Conservation (phyloP, 176 grass and related monocot genomes). For the Oryza australiensis region DNA sequence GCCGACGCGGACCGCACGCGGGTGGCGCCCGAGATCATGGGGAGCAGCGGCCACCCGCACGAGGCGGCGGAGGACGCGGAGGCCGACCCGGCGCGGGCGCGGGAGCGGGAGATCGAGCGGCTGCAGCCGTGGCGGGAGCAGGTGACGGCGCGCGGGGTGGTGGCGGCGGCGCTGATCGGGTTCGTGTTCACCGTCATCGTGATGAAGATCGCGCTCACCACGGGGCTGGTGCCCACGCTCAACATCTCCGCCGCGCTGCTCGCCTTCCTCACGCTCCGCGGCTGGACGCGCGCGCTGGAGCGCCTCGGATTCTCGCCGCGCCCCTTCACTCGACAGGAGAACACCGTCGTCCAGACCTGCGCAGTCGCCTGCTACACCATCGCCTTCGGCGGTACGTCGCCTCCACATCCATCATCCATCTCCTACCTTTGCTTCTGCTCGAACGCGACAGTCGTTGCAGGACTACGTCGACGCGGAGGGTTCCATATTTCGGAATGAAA, state of each 20-base stretch:
- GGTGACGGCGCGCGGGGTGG: constrained; percentile 64
- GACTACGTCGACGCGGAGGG: too few species aligned
- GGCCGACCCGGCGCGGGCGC: constrained; percentile 32
- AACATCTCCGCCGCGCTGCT: constrained; percentile 90
- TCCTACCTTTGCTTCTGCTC: not conserved
- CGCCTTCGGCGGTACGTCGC: constrained; percentile 57
- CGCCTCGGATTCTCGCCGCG: constrained; percentile 55
- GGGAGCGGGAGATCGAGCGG: constrained; percentile 27
- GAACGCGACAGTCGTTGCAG: not conserved
- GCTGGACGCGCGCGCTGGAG: constrained; percentile 64
- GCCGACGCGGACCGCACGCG: not conserved
- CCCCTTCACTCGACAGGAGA: constrained; percentile 93
- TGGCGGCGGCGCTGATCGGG: constrained; percentile 61
- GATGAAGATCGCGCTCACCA: constrained; percentile 84
- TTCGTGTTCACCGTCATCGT: constrained; percentile 83
- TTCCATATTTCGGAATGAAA: too few species aligned
- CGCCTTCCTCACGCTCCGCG: constrained; percentile 70
- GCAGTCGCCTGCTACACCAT: constrained; percentile 95
- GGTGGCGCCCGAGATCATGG: constrained; percentile 34
- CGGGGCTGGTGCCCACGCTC: constrained; percentile 84
- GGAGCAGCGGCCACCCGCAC: not conserved
- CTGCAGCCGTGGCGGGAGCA: constrained; percentile 71
- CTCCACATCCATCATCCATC: not conserved
- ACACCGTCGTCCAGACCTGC: constrained; percentile 88
- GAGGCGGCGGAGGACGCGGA: constrained; percentile 35